Evolutionary conservation across 176 grass and related monocot species (phyloP).

Genomic region (Oryza punctata): DNA sequence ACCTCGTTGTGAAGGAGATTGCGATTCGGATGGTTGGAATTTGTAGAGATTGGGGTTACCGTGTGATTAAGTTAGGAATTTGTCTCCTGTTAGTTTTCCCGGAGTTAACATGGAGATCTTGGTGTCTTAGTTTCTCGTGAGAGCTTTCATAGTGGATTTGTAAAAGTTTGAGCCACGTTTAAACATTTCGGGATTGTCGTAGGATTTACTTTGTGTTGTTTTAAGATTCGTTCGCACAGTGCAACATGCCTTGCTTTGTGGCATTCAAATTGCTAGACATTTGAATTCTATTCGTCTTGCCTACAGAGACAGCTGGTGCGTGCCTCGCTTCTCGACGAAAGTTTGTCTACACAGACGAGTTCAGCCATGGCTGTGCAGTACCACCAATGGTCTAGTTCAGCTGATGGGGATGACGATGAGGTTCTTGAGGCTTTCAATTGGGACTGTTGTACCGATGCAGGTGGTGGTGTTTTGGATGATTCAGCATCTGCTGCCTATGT

Average conservation of each 20-base stretch:
- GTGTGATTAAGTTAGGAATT: background rate
- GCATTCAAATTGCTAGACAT: background rate
- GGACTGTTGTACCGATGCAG: conserved; percentile 10
- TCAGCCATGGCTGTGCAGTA: background rate
- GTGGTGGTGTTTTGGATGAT: background rate
- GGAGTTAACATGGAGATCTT: background rate
- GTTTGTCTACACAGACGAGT: background rate
- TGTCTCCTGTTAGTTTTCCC: background rate
- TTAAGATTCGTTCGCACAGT: background rate
- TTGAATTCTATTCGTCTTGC: background rate
- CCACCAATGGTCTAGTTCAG: conserved; percentile 8
- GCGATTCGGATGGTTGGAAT: background rate
- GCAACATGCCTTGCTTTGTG: background rate
- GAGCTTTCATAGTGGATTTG: background rate
- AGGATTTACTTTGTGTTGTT: background rate
- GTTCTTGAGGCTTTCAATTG: conserved; percentile 30
- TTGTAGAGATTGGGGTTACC: background rate
- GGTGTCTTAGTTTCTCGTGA: background rate
- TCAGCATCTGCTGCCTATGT: conserved; percentile 36
- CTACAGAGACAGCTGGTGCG: conserved; percentile 33
- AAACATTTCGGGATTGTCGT: background rate
- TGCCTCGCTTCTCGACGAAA: background rate
- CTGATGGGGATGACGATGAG: conserved; percentile 18
- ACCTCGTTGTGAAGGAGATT: background rate
- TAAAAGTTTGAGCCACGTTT: background rate